Evolutionary conservation across 306 rosid genomes (phyloP), one percentile per base, ranked within the genome.

Genomic region (Erythrophleum fordii): DNA sequence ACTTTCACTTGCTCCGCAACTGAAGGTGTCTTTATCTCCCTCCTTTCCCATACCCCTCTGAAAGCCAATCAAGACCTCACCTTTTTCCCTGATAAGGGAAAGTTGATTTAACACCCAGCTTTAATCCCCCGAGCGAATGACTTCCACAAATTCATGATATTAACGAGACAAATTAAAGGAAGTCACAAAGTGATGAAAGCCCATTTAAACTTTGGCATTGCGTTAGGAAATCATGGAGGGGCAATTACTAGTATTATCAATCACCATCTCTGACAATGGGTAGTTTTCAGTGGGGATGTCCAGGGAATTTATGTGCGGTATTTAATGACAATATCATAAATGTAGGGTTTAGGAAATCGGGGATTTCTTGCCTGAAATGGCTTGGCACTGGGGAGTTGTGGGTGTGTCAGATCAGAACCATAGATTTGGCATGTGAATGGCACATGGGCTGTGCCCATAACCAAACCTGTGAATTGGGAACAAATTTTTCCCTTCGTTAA

Each of bases 1-100:
- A 82, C 89, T 88, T 86, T 84, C 76, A 77, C 85, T 55, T 42
- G 60, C 65, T 82, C 88, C 83, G 84, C 76, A 80, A 82, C 84
- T 86, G 83, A 88, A 88, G 86, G 77, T 84, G 81, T 82, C 90
- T 86, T 84, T 90, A 78, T 78, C 86, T 80, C 8, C 42, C 42
- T 7, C 8, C 0, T 90, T 76, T 76, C 87, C 85, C 85, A 84
- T 79, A 76, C 83, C 86, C 20, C 6, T 6, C 26, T 66, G 73
- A 39, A 81, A 84, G 75, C 94, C 88, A 88, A 88, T 90, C 78
- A 88, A 83, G 77, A 16, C 83, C 86, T 64, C 69, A 35, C 28
- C 88, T 83, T 83, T 88, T 76, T 35, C 69, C 64, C 66, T 44
- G 76, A 68, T 48, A 16, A 65, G 62, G 78, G 75, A 78, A 81